Base-by-base conservation (phyloP, 2,329 filamentous ascomycete species). In the Hansfordia pulvinata region DNA sequence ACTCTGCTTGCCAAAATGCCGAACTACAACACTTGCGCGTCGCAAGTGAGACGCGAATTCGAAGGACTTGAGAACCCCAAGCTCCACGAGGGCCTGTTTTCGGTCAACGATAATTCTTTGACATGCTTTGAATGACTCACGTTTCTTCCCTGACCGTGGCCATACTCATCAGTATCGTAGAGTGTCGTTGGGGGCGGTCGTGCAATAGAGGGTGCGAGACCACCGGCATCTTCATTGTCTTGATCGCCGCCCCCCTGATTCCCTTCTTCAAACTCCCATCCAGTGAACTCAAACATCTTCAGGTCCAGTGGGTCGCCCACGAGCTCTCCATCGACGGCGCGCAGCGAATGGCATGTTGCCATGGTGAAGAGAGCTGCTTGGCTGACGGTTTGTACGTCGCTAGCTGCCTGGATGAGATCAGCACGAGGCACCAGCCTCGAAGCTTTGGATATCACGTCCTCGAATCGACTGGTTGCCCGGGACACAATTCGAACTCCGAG, bases 201-300 rank as follows among this genome's bases (percentile, higher is more conserved):
- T 14, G 88, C 88, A 33, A 94, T 74, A 3, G 90, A 88, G n/a
- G 88, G 90, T 1, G 79, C 76, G 19, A 94, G 64, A 6, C 76
- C 75, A 4, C 68, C 62, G 41, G 77, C 76, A 31, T 86, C 79
- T 24, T 88, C 82, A 12, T 83, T 76, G 26, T 80, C 73, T 21
- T 63, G 64, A 27, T 70, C 70, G 16, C 64, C 68, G 14, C 63
- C 54, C 27, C 66, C 65, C 38, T 86, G 76, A 23, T 75, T 75
- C 3, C 85, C 84, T 57, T 98, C 90, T 47, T 93, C 81, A 40
- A 83, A 98, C 4, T 72, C 69, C 90, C 90, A 98, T 5, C 70
- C 69, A 0, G 90, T 96, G 40, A 93, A 98, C 37, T 93, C 78
- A 47, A 98, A 98, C 90, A 98, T 98, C 49, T 96, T 96, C 30